Evolutionary conservation across 495 filamentous ascomycete genomes (phyloP).

Genomic region (Neurospora sp.): DNA sequence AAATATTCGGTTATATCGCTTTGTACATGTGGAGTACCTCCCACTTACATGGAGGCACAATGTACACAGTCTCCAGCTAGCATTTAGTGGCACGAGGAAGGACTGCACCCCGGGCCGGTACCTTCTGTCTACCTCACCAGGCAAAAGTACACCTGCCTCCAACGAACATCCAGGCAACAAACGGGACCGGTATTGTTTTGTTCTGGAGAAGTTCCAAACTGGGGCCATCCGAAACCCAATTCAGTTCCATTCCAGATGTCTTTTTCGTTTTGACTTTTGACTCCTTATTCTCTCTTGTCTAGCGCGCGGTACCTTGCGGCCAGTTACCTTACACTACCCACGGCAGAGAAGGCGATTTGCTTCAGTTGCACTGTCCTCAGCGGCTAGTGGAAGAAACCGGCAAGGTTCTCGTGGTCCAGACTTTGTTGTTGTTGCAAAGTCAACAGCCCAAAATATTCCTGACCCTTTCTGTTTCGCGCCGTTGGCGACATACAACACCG

Average conservation of each 20-base stretch:
- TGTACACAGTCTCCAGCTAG: not conserved
- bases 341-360: not conserved
- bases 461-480: not conserved
- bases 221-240: not conserved
- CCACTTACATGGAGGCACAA: not conserved
- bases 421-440: not conserved
- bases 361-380: not conserved
- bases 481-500: not conserved
- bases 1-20: not conserved
- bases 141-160: not conserved
- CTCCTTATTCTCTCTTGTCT: not conserved
- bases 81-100: not conserved
- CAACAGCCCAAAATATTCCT: not conserved
- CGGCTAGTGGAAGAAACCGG: not conserved
- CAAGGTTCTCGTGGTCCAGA: not conserved
- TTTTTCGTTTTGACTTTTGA: not conserved
- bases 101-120: not conserved
- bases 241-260: not conserved
- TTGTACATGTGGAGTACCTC: not conserved
- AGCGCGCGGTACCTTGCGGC: not conserved
- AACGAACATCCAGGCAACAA: not conserved
- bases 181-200: not conserved
- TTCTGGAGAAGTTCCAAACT: not conserved
- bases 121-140: not conserved
- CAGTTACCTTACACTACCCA: not conserved